phyloP scores from a whole-genome alignment of 345 rosid genomes.

The Eucalyptus paniculata region DNA sequence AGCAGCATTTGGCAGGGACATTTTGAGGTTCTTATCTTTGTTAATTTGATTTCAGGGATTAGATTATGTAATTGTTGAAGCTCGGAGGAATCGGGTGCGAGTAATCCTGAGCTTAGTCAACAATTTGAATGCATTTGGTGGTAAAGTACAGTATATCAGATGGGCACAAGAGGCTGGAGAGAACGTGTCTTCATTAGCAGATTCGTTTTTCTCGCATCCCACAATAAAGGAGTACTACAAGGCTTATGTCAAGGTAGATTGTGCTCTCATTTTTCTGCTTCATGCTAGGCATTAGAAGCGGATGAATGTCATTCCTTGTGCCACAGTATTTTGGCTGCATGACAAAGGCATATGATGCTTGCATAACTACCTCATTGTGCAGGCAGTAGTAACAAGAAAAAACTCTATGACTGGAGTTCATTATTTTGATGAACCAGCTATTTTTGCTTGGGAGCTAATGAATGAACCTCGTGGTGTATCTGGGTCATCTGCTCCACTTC shows the following conservation, averaged over 20 bases:
- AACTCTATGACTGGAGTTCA: constrained; percentile 24
- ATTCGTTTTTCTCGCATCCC: constrained; percentile 20
- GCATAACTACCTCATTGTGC: background rate
- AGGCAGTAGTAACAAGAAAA: constrained; percentile 30
- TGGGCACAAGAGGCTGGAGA: constrained; percentile 24
- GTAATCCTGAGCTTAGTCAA: constrained; percentile 38
- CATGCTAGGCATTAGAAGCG: background rate
- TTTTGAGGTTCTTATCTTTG: background rate
- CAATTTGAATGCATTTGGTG: constrained; percentile 36
- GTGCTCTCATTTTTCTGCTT: background rate
- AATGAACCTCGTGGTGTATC: constrained; percentile 39
- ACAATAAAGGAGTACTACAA: constrained; percentile 16
- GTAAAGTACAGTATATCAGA: constrained; percentile 33
- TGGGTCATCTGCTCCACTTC: constrained; percentile 18
- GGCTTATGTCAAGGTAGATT: constrained; percentile 14
- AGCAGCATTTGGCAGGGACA: background rate
- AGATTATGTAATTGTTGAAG: constrained; percentile 34
- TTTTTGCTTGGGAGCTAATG: constrained; percentile 51
- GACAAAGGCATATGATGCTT: background rate
- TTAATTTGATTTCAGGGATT: constrained; percentile 15
- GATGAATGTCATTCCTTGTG: background rate
- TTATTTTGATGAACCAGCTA: constrained; percentile 32
- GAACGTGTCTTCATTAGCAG: constrained; percentile 9
- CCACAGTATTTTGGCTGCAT: background rate
- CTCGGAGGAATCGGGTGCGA: constrained; percentile 20